phyloP scores from a whole-genome alignment of 352 stramenopile species.

The Globisporangium cystogenes region DNA sequence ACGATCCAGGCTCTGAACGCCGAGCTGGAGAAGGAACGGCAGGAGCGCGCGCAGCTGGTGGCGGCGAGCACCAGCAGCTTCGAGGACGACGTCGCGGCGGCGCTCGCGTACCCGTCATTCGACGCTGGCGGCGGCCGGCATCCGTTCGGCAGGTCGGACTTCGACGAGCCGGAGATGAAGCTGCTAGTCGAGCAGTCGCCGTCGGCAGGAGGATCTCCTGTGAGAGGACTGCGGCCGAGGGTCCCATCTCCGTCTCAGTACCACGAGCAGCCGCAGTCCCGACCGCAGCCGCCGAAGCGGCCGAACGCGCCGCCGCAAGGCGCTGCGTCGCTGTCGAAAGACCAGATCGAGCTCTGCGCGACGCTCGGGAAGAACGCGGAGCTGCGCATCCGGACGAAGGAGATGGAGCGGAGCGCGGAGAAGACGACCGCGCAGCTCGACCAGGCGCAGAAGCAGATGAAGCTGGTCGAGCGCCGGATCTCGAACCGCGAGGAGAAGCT shows the following conservation, averaged over 20 bases:
- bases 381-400: constrained; percentile 44
- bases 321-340: constrained; percentile 19
- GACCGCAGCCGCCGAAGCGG: not conserved
- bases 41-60: constrained; percentile 15
- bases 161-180: not conserved
- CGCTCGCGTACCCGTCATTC: constrained; percentile 20
- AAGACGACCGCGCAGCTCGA: constrained; percentile 38
- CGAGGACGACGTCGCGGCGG: constrained; percentile 13
- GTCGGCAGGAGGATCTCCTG: not conserved
- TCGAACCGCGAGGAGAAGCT: constrained; percentile 63
- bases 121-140: constrained; percentile 6
- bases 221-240: constrained; percentile 2
- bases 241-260: constrained; percentile 14
- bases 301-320: constrained; percentile 3
- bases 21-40: constrained; percentile 40
- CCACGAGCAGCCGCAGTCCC: not conserved
- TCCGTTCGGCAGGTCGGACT: not conserved
- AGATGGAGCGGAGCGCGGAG: constrained; percentile 45
- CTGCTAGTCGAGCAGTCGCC: not conserved
- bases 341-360: constrained; percentile 49
- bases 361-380: constrained; percentile 62
- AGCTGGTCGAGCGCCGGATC: constrained; percentile 44
- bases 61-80: constrained; percentile 7
- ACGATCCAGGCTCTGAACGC: constrained; percentile 45
- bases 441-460: constrained; percentile 52